phyloP scores from a whole-genome alignment of 2,329 filamentous ascomycete species.

The Neofusicoccum cordaticola region DNA sequence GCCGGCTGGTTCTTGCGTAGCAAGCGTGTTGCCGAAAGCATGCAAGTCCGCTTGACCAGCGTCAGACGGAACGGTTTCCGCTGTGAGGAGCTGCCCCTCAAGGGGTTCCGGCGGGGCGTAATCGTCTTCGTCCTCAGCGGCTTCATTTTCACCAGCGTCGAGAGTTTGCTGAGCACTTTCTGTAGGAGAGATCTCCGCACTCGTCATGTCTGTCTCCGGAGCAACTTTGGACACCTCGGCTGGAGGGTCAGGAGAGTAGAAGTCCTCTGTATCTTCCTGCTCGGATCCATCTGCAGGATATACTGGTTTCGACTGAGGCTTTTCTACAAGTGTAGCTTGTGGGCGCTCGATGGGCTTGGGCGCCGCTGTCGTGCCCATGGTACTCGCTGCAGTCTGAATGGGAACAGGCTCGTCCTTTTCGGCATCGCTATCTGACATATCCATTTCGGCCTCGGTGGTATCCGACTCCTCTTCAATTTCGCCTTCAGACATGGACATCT shows the following conservation, averaged over 20 bases:
- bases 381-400: neutral
- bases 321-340: neutral
- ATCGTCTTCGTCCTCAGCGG: constrained; percentile 2
- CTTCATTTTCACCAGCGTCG: neutral
- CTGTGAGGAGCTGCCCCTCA: constrained; percentile 23
- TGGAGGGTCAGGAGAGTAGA: constrained; percentile 31
- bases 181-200: neutral
- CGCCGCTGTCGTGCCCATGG: neutral
- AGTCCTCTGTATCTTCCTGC: constrained; percentile 31
- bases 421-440: constrained; percentile 19
- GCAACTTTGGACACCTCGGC: neutral
- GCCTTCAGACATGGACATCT: constrained; percentile 5
- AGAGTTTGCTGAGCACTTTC: neutral
- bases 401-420: neutral
- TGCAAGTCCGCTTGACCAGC: neutral
- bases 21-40: neutral
- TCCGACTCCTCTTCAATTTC: constrained; percentile 13
- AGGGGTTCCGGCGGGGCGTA: constrained; percentile 19
- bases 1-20: neutral
- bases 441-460: constrained; percentile 18
- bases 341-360: neutral
- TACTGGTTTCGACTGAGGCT: neutral
- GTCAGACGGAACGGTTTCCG: neutral
- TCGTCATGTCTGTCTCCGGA: neutral
- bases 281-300: neutral